Percentiles rank a stretch among this genome's conserved stretches.
These are phyloP conservation scores for Neonectria magnoliae DNA, from an alignment of 2,329 filamentous ascomycete genomes.

Conservation along the genomic window DNA sequence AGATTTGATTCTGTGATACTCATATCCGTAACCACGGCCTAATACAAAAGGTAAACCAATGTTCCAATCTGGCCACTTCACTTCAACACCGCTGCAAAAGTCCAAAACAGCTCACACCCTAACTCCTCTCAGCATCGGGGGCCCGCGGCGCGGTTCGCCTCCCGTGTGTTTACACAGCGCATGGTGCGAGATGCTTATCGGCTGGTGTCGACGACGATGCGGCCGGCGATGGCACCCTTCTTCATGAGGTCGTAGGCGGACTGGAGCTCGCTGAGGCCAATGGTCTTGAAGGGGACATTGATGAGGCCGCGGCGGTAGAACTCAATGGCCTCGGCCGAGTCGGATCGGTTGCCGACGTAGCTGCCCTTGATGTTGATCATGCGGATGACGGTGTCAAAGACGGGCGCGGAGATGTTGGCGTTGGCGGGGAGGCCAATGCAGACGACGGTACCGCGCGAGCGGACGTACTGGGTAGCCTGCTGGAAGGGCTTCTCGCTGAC, in stretches of 20 bases:
- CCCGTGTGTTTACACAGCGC: constrained; percentile 22
- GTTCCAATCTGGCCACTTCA: constrained; percentile 33
- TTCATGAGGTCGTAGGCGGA: constrained; percentile 82
- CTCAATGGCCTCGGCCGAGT: constrained; percentile 88
- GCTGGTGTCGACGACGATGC: constrained; percentile 81
- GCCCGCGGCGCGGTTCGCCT: constrained; percentile 35
- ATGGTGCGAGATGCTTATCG: constrained; percentile 55
- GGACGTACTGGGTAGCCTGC: constrained; percentile 89
- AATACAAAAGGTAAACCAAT: constrained; percentile 37
- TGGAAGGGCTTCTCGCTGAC: constrained; percentile 94
- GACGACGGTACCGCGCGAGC: constrained; percentile 82
- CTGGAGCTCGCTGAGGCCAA: constrained; percentile 82
- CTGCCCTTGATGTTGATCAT: constrained; percentile 94
- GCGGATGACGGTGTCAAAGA: constrained; percentile 87
- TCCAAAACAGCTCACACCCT: constrained; percentile 41
- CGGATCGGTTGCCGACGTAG: constrained; percentile 92
- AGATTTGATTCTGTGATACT: constrained; percentile 39
- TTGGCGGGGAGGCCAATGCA: constrained; percentile 89
- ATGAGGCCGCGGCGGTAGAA: constrained; percentile 88
- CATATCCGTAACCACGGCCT: constrained; percentile 33
- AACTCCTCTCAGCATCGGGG: constrained; percentile 39
- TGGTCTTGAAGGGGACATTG: constrained; percentile 86
- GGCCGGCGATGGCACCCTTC: constrained; percentile 76
- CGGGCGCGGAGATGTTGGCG: constrained; percentile 82
- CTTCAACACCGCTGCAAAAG: constrained; percentile 39